phyloP scores from a whole-genome alignment of 2,329 filamentous ascomycete species.

The Endoconidiophora laricicola region DNA sequence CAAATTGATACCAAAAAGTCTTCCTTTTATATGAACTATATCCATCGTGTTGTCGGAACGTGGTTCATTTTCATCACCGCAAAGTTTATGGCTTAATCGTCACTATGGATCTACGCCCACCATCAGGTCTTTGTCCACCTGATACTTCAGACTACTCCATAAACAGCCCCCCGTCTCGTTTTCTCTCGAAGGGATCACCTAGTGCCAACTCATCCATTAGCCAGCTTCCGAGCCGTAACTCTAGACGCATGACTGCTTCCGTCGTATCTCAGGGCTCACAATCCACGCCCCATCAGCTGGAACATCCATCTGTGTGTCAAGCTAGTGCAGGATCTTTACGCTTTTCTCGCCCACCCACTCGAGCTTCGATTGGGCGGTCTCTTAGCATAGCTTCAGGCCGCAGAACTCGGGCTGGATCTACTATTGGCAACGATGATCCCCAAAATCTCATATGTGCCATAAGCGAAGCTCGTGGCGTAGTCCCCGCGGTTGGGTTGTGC shows the following conservation, averaged over 20 bases:
- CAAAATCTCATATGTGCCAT: slow-evolving; percentile 78
- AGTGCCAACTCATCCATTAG: slow-evolving; percentile 11
- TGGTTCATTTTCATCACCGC: too few relatives aligned
- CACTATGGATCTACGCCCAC: too few relatives aligned
- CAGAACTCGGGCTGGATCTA: slow-evolving; percentile 26
- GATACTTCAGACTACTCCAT: too few relatives aligned
- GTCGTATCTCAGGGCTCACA: slow-evolving; percentile 4
- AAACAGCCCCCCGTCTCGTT: background rate
- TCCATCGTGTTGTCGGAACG: too few relatives aligned
- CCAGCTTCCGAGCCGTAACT: slow-evolving; percentile 8
- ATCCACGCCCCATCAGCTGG: background rate
- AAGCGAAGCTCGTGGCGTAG: slow-evolving; percentile 72
- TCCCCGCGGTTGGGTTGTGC: slow-evolving; percentile 68
- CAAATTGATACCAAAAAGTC: too few relatives aligned
- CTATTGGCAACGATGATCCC: slow-evolving; percentile 29
- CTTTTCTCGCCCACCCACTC: slow-evolving; percentile 9
- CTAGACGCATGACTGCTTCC: slow-evolving; percentile 9
- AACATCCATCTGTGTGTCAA: background rate
- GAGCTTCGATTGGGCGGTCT: slow-evolving; percentile 13
- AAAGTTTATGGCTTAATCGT: too few relatives aligned
- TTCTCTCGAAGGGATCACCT: background rate
- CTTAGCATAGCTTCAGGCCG: slow-evolving; percentile 28
- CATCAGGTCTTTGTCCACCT: background rate
- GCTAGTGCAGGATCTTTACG: slow-evolving; percentile 4
- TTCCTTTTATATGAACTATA: too few relatives aligned